Percentiles rank a stretch among this genome's conserved stretches.
These are phyloP conservation scores for Rhodomyrtus psidioides DNA, from an alignment of 441 rosid species.

Conservation along the genomic window DNA sequence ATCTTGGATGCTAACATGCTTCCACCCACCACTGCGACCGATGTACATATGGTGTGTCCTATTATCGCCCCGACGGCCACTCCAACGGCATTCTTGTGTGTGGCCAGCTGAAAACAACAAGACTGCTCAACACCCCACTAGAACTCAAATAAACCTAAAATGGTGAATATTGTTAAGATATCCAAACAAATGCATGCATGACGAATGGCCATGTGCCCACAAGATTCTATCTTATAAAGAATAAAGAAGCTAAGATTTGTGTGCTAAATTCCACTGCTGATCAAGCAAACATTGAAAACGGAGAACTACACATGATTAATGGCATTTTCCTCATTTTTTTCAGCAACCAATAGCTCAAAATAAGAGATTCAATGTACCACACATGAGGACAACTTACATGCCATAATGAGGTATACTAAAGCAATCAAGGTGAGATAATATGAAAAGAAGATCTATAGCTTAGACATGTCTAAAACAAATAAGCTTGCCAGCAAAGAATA, in stretches of 20 bases:
- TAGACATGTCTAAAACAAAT: neutral
- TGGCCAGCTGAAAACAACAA: conserved; percentile 63
- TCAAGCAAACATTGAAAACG: neutral
- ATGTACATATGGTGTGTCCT: conserved; percentile 83
- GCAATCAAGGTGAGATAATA: neutral
- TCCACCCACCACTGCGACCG: conserved; percentile 94
- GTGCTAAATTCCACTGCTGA: neutral
- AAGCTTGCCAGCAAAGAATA: neutral
- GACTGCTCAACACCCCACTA: neutral
- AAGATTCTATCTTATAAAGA: neutral
- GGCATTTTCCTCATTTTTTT: neutral
- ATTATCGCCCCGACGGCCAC: conserved; percentile 88
- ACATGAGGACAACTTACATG: neutral
- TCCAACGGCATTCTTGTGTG: conserved; percentile 92
- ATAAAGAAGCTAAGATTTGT: neutral
- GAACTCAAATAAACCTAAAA: neutral
- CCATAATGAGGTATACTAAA: neutral
- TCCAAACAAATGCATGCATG: neutral
- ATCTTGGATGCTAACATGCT: conserved; percentile 96
- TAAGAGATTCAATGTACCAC: neutral
- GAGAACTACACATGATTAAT: neutral
- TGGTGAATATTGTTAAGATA: neutral
- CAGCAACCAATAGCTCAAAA: neutral
- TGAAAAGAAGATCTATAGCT: neutral
- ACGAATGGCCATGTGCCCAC: neutral